phyloP scores from a whole-genome alignment of 345 rosid species.

The Raphanus sativus region DNA sequence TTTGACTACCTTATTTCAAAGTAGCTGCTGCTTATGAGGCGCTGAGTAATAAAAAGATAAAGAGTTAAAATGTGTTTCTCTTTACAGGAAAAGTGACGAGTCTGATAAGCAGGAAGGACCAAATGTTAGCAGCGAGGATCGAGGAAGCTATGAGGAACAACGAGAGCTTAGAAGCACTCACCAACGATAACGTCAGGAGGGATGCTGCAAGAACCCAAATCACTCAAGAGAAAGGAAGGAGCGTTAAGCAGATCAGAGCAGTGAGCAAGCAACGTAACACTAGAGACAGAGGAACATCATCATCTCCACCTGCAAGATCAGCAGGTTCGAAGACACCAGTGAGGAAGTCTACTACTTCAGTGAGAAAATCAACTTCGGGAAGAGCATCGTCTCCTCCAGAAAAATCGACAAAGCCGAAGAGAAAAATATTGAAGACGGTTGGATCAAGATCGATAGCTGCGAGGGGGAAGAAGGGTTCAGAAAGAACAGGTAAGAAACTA shows the following conservation, averaged over 20 bases:
- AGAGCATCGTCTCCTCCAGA: constrained; percentile 37
- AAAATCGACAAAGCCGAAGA: constrained; percentile 43
- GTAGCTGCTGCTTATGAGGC: neutral
- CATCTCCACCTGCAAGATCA: constrained; percentile 27
- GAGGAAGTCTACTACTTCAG: constrained; percentile 21
- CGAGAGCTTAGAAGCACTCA: constrained; percentile 80
- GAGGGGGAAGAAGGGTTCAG: constrained; percentile 38
- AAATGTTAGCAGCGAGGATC: constrained; percentile 57
- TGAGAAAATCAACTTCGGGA: constrained; percentile 36
- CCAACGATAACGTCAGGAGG: constrained; percentile 57
- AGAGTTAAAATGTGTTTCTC: neutral
- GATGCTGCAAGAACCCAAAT: constrained; percentile 67
- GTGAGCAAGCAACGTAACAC: constrained; percentile 48
- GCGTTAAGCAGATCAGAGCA: constrained; percentile 43
- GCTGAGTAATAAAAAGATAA: neutral
- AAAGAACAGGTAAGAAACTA: constrained; percentile 46
- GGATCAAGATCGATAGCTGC: constrained; percentile 40
- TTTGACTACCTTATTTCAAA: neutral
- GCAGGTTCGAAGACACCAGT: constrained; percentile 30
- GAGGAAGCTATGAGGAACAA: constrained; percentile 84
- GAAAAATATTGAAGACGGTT: constrained; percentile 32
- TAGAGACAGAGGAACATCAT: constrained; percentile 33
- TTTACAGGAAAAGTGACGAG: constrained; percentile 86
- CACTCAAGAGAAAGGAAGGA: constrained; percentile 61
- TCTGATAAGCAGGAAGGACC: constrained; percentile 65